Evolutionary conservation across 2,329 filamentous ascomycete genomes (phyloP).

Genomic region (Thelonectria rubi): DNA sequence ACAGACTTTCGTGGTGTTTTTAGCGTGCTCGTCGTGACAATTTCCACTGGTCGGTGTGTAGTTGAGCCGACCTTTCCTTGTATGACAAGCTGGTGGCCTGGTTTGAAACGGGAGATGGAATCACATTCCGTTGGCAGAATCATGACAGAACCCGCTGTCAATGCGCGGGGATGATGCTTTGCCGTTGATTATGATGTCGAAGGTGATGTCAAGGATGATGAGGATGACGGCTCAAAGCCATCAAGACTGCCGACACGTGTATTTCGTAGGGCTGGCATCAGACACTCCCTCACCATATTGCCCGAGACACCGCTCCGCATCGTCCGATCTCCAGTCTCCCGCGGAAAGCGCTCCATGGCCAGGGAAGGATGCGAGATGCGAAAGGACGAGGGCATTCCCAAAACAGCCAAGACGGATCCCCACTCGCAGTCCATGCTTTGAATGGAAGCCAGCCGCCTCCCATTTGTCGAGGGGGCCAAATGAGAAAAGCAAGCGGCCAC

Average conservation of each 20-base stretch:
- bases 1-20: constrained; percentile 11
- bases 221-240: neutral
- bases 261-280: constrained; percentile 18
- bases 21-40: constrained; percentile 9
- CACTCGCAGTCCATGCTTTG: constrained; percentile 22
- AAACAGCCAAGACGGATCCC: constrained; percentile 33
- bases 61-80: constrained; percentile 18
- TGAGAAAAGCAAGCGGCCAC: constrained; percentile 25
- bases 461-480: constrained; percentile 35
- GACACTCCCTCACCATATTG: constrained; percentile 23
- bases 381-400: constrained; percentile 14
- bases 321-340: neutral
- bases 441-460: constrained; percentile 17
- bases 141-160: neutral
- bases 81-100: neutral
- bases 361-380: neutral
- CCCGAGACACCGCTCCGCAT: neutral
- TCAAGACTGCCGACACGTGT: neutral
- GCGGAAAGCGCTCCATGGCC: too few species aligned
- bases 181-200: neutral
- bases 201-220: neutral
- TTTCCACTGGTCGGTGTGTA: constrained; percentile 16
- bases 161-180: neutral
- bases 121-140: neutral
- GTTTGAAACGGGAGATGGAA: neutral